Conservation (phyloP, 1,284 basidiomycete species). For the Athelia sp. region DNA sequence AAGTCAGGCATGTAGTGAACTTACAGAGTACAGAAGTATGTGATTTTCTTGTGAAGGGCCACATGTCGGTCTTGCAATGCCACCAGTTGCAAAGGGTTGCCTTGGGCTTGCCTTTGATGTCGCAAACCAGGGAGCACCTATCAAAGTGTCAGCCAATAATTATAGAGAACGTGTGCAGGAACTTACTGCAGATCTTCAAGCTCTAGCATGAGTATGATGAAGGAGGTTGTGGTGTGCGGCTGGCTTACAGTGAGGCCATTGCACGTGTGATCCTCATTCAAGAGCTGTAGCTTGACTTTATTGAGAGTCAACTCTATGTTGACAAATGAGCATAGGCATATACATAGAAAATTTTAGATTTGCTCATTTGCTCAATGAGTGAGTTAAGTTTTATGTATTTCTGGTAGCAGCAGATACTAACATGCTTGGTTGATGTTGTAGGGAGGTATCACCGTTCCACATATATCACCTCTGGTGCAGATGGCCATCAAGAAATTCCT, state of each 20-base stretch:
- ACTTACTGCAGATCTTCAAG: constrained; percentile 10
- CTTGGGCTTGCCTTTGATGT: background rate
- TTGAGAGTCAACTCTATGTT: background rate
- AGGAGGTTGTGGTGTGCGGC: constrained; percentile 6
- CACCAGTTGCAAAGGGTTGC: background rate
- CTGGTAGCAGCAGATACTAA: no score
- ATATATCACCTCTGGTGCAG: no score
- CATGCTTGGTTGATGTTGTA: no score
- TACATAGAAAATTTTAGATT: no score
- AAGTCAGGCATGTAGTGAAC: background rate
- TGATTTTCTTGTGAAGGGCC: background rate
- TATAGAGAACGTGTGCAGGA: background rate
- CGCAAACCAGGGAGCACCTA: background rate
- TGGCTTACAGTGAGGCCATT: background rate
- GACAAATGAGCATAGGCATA: background rate
- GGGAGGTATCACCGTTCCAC: no score
- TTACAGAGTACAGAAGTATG: background rate
- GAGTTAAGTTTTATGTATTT: no score
- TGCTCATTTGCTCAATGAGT: no score
- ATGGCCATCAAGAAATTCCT: no score
- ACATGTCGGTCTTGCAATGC: background rate
- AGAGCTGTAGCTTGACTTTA: background rate
- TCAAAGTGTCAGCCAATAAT: background rate
- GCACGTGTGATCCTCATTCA: constrained; percentile 2
- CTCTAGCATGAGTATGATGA: constrained; percentile 3